Base-by-base conservation (phyloP, 179 eudicot species). In the Spergularia azorica region DNA sequence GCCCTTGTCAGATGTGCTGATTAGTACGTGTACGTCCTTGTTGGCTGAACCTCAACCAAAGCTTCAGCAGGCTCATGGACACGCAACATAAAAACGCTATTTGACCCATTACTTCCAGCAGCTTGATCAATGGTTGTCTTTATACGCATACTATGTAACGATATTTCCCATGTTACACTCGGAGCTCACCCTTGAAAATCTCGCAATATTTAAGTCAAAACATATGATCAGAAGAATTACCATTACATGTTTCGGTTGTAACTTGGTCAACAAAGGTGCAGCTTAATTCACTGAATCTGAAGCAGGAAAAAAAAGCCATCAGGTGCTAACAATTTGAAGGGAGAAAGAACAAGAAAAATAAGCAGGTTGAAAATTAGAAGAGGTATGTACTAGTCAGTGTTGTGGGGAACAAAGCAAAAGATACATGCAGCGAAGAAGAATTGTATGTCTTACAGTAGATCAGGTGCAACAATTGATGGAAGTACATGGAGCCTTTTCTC, bases 171-270 rank as follows among this genome's bases (percentile, higher is more conserved):
- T 85, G 76, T 76, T 89, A 91, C 61, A 89, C 39, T 12, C 77
- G 58, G 48, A 95, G 90, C 70, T 90, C 90, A 17, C 97, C 98
- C 81, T 86, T 87, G 71, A 93, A 78, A n/a, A n/a, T 82, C 90
- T 91, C 36, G 90, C 66, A 15, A 88, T 51, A 48, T 70, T 80
- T 12, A 84, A 56, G 39, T 87, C 84, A 26, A 41, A 73, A 3
- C 10, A 14, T 52, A 61, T 65, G 16, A 20, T 38, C 52, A 72
- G 62, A 58, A 54, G 16, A 67, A 56, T 84, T 87, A 94, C 98
- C 93, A 95, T 67, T 15, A 89, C 86, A 73, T 72, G 43, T 74
- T 88, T 90, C 17, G 97, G 92, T 60, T 78, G 90, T 82, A 95
- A 73, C 50, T 82, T 84, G 75, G 86, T 82, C 82, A 95, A 71